Evolutionary conservation across 1,284 basidiomycete species (phyloP).

Genomic region (Singerocomus inundabilis): DNA sequence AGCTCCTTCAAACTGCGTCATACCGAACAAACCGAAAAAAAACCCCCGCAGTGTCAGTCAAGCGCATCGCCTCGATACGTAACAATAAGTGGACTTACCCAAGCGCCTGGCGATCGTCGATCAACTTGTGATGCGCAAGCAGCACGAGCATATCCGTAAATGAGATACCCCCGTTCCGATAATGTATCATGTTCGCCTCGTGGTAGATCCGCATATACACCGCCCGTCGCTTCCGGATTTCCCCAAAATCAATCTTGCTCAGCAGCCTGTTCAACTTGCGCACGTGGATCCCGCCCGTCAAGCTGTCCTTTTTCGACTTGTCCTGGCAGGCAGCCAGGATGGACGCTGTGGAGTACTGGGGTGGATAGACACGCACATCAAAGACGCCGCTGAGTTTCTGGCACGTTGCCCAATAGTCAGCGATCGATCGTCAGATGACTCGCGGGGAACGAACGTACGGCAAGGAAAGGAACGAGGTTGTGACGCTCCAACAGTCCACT

Average conservation of each 20-base stretch:
- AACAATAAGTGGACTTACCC: conserved; percentile 51
- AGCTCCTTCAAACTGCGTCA: conserved; percentile 74
- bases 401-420: not conserved
- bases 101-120: conserved; percentile 86
- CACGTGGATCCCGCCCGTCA: conserved; percentile 61
- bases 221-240: conserved; percentile 64
- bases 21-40: not conserved
- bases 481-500: conserved; percentile 77
- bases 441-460: conserved; percentile 47
- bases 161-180: conserved; percentile 78
- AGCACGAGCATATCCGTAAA: conserved; percentile 91
- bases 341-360: conserved; percentile 59
- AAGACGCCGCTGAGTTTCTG: conserved; percentile 81
- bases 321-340: conserved; percentile 52
- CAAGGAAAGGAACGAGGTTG: conserved; percentile 80
- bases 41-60: not conserved
- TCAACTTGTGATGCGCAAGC: conserved; percentile 89
- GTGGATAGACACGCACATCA: conserved; percentile 81
- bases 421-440: not conserved
- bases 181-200: conserved; percentile 77
- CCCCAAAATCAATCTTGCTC: conserved; percentile 60
- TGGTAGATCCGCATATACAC: conserved; percentile 79
- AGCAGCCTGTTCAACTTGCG: conserved; percentile 59
- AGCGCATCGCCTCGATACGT: not conserved
- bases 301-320: conserved; percentile 31